Evolutionary conservation across 1,139 yeast species (phyloP), one percentile per base, ranked within the genome.

Genomic region (Yamadazyma triangularis): DNA sequence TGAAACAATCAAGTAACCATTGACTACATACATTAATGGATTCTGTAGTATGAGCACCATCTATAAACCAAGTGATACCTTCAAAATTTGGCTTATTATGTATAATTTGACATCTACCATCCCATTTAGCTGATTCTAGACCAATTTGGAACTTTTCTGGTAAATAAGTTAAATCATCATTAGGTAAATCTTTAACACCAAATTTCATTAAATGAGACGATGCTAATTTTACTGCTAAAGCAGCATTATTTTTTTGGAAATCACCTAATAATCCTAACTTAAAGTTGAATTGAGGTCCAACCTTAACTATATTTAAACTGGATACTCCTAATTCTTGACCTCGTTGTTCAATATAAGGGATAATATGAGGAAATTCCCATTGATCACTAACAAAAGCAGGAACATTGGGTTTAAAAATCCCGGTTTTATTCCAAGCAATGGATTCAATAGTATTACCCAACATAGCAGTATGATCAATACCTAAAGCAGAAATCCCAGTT

Each of bases 341-440:
- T 39, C 96, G 69, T 20, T 70, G 61, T 36, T 61, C 48, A 27
- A 83, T 61, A 3, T 79, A 74, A 24, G 61, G 47, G 34, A 84
- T 55, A 1, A 79, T 77, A 11, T 62, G 64, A 1, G 74, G 73
- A 38, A 60, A 58, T 26, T 69, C 72, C 7, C 74, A 68, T 49
- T 79, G 87, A 26, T 68, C 70, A 12, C 66, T 60, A 0, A 84
- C 86, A 35, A 79, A 72, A 0, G 95, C 95, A 1, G 80, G 78
- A 1, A 76, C 64, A 3, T 70, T 75, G 4, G 56, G 44, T 51
- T 91, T 93, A 63, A 83, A 87, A 32, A 93, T 93, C 0, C 98
- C 99, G 12, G 91, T 83, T 58, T 93, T 93, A 58, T 93, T 91
- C 94, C 96, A 87, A 2, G 97, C 88, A 46, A 93, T 93, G 37